These are phyloP conservation scores for Hydnum rufescens DNA, from an alignment of 768 basidiomycete species.

Conservation along the genomic window DNA sequence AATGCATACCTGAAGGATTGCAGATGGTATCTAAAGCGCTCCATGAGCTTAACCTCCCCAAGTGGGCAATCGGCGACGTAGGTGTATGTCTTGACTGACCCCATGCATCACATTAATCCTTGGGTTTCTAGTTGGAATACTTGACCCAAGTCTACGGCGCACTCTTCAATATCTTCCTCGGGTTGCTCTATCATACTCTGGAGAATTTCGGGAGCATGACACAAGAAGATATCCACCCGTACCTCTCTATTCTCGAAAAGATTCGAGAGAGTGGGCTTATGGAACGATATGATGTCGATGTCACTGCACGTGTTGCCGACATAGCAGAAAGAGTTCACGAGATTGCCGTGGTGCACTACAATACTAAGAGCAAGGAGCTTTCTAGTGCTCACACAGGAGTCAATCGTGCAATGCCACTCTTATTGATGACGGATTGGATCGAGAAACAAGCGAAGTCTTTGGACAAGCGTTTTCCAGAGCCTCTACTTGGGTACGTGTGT, in stretches of 20 bases:
- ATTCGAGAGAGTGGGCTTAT: slow-evolving; percentile 51
- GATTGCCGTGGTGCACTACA: slow-evolving; percentile 42
- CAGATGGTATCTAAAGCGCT: slow-evolving; percentile 49
- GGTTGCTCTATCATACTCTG: slow-evolving; percentile 65
- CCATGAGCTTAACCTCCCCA: slow-evolving; percentile 45
- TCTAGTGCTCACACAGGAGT: slow-evolving; percentile 45
- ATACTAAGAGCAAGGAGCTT: slow-evolving; percentile 39
- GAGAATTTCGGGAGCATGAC: slow-evolving; percentile 59
- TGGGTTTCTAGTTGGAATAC: slow-evolving; percentile 36
- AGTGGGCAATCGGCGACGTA: slow-evolving; percentile 73
- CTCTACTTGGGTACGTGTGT: slow-evolving; percentile 48
- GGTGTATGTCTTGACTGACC: slow-evolving; percentile 17
- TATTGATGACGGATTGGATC: slow-evolving; percentile 73
- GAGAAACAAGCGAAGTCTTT: slow-evolving; percentile 70
- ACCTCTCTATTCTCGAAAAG: slow-evolving; percentile 45
- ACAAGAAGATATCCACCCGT: slow-evolving; percentile 44
- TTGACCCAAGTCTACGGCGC: slow-evolving; percentile 46
- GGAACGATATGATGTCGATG: slow-evolving; percentile 54
- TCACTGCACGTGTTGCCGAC: slow-evolving; percentile 43
- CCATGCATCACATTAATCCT: slow-evolving; percentile 1
- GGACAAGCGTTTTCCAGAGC: slow-evolving; percentile 73
- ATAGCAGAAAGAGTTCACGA: slow-evolving; percentile 43
- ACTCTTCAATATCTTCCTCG: slow-evolving; percentile 75
- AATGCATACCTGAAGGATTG: slow-evolving; percentile 84
- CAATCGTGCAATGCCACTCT: slow-evolving; percentile 59